A percentile compares a stretch with the other conserved stretches of the same genome.
Conservation (phyloP, 2,329 filamentous ascomycete genomes). For the Sporothrix sp. region DNA sequence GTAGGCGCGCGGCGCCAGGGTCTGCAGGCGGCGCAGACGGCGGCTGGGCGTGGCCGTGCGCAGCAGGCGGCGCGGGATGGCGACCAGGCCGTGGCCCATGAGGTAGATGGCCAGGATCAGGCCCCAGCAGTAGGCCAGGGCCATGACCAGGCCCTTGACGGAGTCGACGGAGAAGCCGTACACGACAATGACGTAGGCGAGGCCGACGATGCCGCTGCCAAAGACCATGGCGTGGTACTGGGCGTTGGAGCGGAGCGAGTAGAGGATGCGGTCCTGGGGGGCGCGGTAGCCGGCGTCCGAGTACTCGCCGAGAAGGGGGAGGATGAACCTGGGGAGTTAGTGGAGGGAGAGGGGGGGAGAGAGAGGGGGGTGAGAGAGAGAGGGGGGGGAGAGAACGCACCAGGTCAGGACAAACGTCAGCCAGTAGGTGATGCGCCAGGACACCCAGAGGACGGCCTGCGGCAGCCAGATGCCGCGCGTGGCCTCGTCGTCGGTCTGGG, state of each 20-base stretch:
- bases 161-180: slow-evolving; percentile 63
- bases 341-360: no score
- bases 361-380: background rate
- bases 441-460: slow-evolving; percentile 65
- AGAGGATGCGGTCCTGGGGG: slow-evolving; percentile 66
- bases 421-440: slow-evolving; percentile 96
- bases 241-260: slow-evolving; percentile 79
- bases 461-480: slow-evolving; percentile 82
- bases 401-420: slow-evolving; percentile 91
- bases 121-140: slow-evolving; percentile 89
- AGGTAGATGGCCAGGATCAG: slow-evolving; percentile 86
- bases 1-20: slow-evolving; percentile 68
- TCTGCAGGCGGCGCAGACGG: slow-evolving; percentile 64
- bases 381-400: slow-evolving; percentile 36
- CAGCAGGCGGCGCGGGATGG: slow-evolving; percentile 74
- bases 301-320: slow-evolving; percentile 89
- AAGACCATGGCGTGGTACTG: slow-evolving; percentile 80
- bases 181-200: slow-evolving; percentile 74
- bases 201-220: slow-evolving; percentile 56
- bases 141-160: slow-evolving; percentile 82
- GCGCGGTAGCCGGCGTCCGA: slow-evolving; percentile 89
- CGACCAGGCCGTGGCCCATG: slow-evolving; percentile 94
- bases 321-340: slow-evolving; percentile 67
- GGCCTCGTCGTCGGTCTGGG: slow-evolving; percentile 59
- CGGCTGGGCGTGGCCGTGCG: slow-evolving; percentile 68